A percentile compares a stretch with the other conserved stretches of the same genome.
These are phyloP conservation scores for Niebla homalea DNA, from an alignment of 495 filamentous ascomycete genomes.

Conservation along the genomic window DNA sequence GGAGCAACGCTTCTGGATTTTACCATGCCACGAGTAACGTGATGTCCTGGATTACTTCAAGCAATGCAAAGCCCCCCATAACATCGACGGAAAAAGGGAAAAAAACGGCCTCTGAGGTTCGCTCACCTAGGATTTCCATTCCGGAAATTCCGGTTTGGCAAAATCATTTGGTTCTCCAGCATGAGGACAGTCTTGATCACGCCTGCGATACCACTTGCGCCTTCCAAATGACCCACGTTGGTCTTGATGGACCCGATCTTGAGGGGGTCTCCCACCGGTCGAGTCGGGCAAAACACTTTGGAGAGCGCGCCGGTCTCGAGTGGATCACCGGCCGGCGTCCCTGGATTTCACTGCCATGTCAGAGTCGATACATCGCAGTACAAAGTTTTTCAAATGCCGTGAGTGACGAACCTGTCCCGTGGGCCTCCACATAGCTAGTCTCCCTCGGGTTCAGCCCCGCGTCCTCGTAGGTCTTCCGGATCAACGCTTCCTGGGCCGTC, in stretches of 20 bases:
- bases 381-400: constrained; percentile 28
- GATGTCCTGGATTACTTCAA: too few species aligned
- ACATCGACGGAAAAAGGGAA: too few species aligned
- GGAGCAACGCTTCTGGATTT: too few species aligned
- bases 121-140: constrained; percentile 18
- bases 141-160: constrained; percentile 21
- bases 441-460: constrained; percentile 2
- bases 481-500: constrained; percentile 4
- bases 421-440: constrained; percentile 16
- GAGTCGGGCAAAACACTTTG: neutral
- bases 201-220: constrained; percentile 22
- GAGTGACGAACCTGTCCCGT: neutral
- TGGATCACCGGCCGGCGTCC: constrained; percentile 5
- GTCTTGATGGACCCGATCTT: constrained; percentile 26
- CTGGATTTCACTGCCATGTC: constrained; percentile 14
- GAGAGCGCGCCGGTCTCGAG: neutral
- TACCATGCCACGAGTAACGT: too few species aligned
- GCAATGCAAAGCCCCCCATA: too few species aligned
- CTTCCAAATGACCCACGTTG: constrained; percentile 29
- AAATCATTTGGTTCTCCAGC: constrained; percentile 22
- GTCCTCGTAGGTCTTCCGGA: constrained; percentile 14
- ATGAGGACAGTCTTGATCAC: constrained; percentile 25
- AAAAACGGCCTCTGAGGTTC: too few species aligned
- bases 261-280: constrained; percentile 3
- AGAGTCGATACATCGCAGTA: too few species aligned